phyloP scores from a whole-genome alignment of 768 basidiomycete genomes.

The Calocera cornea region DNA sequence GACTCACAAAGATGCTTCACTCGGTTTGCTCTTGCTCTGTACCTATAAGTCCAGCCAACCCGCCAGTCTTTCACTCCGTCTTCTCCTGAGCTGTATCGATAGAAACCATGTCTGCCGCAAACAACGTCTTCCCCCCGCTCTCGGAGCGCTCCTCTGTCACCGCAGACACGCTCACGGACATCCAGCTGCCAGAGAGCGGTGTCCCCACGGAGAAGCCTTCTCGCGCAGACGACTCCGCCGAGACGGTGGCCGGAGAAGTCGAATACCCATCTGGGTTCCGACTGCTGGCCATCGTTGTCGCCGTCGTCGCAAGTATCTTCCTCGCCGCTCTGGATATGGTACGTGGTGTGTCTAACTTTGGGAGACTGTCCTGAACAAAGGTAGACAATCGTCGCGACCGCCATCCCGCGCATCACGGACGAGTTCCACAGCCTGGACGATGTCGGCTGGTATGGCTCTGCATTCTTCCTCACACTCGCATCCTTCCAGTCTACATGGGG shows the following conservation, averaged over 20 bases:
- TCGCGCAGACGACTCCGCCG: background rate
- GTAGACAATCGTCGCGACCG: conserved; percentile 23
- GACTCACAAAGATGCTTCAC: background rate
- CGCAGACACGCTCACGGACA: background rate
- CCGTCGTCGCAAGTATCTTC: background rate
- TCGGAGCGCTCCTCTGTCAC: background rate
- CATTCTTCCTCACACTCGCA: conserved; percentile 7
- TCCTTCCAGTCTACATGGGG: background rate
- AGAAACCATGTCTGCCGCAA: background rate
- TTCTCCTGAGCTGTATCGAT: background rate
- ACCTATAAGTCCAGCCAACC: background rate
- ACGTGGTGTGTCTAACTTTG: background rate
- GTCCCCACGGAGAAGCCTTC: background rate
- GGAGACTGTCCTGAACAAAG: conserved; percentile 7
- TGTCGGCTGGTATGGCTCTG: conserved; percentile 10
- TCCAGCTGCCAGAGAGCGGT: background rate
- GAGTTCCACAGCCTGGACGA: conserved; percentile 11
- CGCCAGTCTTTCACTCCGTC: background rate
- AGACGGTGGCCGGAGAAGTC: background rate
- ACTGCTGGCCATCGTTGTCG: background rate
- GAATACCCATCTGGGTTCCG: background rate
- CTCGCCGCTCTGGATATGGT: background rate
- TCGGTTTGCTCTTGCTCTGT: background rate
- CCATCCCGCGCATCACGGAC: conserved; percentile 10
- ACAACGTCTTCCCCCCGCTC: background rate